Base-by-base conservation (phyloP, 257 asterid genomes). In the Avicennia marina region DNA sequence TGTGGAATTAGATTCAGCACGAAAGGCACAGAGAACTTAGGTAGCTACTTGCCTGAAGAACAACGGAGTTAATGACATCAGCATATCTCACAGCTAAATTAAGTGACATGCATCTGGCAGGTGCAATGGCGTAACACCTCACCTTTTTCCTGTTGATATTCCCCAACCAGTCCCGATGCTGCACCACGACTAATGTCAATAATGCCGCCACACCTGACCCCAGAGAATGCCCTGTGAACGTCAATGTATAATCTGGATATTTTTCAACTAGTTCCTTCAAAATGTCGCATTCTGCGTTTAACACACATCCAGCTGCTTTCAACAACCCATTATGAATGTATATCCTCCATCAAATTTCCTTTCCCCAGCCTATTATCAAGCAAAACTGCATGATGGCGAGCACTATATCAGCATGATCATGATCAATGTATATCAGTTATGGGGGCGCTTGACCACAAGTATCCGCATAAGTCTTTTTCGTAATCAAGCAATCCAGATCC, bases 161-260 rank as follows among this genome's bases (percentile, higher is more conserved):
- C 33, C 95, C 94, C 78, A 89, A 57, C 53, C 66, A 77, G 44
- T 71, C 81, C 15, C 68, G 80, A 74, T 83, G 81, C 11, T 80
- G 71, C 40, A 81, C 83, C 77, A 81, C 81, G 57, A 88, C 81
- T 48, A 88, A 56, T 0, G 95, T 75, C 76, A 88, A 57, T 24
- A 85, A 40, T 2, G 94, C 83, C 0, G 96, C 96, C 80, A 88
- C 95, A 17, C 96, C 96, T 10, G 96, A 85, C 38, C 96, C 96
- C 22, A 88, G 66, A 6, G 96, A 88, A 64, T 88, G 96, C 4
- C 96, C 95, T 0, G 95, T 64, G 16, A 85, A 79, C n/a, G 96
- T 88, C 70, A 88, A 55, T 3, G 83, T 85, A 56, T 85, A 88
- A 34, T 72, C 68, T 1, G 94, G 88, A 74, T 88, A 72, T 39